A percentile compares a stretch with the other conserved stretches of the same genome.
These are phyloP conservation scores for Neocallimastix lanati DNA, from an alignment of 192 early-diverging fungal genomes.

Conservation along the genomic window DNA sequence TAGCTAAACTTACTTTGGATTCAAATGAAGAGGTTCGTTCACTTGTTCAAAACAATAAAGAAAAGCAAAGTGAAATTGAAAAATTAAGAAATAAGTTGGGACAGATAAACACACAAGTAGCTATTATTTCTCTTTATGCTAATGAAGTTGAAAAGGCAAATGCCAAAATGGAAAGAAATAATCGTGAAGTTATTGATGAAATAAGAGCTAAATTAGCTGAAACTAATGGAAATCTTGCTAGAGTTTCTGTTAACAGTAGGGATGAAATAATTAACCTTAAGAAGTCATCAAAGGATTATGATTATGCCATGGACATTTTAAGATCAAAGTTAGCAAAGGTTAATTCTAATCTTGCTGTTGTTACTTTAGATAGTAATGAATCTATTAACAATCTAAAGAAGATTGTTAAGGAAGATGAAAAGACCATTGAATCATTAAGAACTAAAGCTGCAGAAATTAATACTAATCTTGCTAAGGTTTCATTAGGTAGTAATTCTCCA, in stretches of 20 bases:
- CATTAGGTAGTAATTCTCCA: neutral
- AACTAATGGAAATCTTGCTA: too few relatives aligned
- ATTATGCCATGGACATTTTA: too few relatives aligned
- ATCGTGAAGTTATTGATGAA: neutral
- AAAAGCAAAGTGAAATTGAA: neutral
- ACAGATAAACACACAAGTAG: neutral
- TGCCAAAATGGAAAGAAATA: neutral
- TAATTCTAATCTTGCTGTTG: too few relatives aligned
- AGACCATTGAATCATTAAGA: too few relatives aligned
- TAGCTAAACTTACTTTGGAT: neutral
- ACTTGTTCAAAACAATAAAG: neutral
- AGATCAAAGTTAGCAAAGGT: too few relatives aligned
- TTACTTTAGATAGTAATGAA: too few relatives aligned
- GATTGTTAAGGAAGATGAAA: too few relatives aligned
- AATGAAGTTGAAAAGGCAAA: neutral
- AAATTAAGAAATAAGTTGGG: neutral
- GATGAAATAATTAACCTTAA: too few relatives aligned
- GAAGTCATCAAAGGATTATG: too few relatives aligned
- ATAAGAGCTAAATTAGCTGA: neutral
- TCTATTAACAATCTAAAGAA: too few relatives aligned
- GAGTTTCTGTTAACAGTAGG: too few relatives aligned
- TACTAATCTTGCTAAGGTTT: neutral
- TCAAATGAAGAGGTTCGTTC: neutral
- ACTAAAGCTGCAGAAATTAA: neutral
- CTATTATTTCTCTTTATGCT: neutral